A percentile compares a stretch with the other conserved stretches of the same genome.
Evolutionary conservation across 768 basidiomycete genomes (phyloP).

Genomic region (Agaricus bisporus): DNA sequence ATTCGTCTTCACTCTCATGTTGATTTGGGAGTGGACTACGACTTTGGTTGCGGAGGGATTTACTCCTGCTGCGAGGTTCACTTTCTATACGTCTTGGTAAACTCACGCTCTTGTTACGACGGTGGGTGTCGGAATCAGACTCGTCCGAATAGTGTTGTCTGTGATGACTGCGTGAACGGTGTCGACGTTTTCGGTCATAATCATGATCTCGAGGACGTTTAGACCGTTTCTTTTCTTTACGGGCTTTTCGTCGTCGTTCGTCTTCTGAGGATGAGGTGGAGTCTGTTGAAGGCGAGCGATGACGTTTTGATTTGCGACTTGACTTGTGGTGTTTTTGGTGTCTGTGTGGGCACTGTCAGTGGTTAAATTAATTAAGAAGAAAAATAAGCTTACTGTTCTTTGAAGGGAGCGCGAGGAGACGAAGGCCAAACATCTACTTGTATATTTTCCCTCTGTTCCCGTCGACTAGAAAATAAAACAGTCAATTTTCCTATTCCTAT

Average conservation of each 20-base stretch:
- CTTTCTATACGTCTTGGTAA: background rate
- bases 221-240: conserved; percentile 54
- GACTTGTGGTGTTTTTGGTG: conserved; percentile 41
- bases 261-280: conserved; percentile 51
- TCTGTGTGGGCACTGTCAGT: conserved; percentile 32
- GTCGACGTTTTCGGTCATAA: conserved; percentile 31
- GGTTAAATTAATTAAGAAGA: background rate
- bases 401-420: conserved; percentile 46
- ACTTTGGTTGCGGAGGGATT: conserved; percentile 10
- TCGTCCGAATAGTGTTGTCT: conserved; percentile 17
- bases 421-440: conserved; percentile 72
- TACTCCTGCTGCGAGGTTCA: conserved; percentile 2
- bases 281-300: conserved; percentile 45
- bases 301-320: conserved; percentile 57
- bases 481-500: background rate
- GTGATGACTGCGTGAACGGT: conserved; percentile 4
- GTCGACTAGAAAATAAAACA: conserved; percentile 46
- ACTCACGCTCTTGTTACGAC: conserved; percentile 10
- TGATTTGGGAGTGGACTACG: conserved; percentile 26
- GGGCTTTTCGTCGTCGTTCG: conserved; percentile 48
- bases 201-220: conserved; percentile 40
- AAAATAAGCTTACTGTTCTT: conserved; percentile 54
- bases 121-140: conserved; percentile 32
- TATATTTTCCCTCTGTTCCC: conserved; percentile 54
- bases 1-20: conserved; percentile 28